A percentile compares a stretch with the other conserved stretches of the same genome.
These are phyloP conservation scores for Bonia amplexicaulis DNA, from an alignment of 176 grass and related monocot species.

Conservation along the genomic window DNA sequence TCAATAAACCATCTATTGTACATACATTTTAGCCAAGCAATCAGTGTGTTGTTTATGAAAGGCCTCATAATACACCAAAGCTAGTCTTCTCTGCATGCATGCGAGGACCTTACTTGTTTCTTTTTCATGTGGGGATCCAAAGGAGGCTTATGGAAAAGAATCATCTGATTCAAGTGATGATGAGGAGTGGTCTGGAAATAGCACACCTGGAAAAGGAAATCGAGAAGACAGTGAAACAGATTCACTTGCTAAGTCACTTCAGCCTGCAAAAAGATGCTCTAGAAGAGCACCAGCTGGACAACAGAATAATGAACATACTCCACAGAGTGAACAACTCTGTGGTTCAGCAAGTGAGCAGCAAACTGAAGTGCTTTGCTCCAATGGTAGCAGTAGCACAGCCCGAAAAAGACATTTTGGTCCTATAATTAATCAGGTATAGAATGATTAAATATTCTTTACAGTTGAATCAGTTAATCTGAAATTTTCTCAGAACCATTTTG, in stretches of 20 bases:
- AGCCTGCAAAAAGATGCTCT: conserved; percentile 13
- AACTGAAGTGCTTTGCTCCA: conserved; percentile 30
- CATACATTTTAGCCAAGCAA: conserved; percentile 4
- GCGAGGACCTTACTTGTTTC: conserved; percentile 18
- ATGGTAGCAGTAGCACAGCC: conserved; percentile 28
- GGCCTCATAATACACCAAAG: neutral
- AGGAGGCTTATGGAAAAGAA: conserved; percentile 73
- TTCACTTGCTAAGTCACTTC: conserved; percentile 22
- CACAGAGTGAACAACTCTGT: neutral
- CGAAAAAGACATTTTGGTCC: conserved; percentile 33
- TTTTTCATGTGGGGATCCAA: conserved; percentile 34
- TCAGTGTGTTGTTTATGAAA: neutral
- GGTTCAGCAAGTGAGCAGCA: conserved; percentile 26
- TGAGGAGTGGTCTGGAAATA: conserved; percentile 74
- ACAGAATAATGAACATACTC: conserved; percentile 24
- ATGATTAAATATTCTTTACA: conserved; percentile 6
- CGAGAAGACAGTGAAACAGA: conserved; percentile 42
- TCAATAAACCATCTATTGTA: neutral
- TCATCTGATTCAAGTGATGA: conserved; percentile 70
- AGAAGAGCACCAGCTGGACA: conserved; percentile 17
- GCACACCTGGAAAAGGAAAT: conserved; percentile 37
- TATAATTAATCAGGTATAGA: conserved; percentile 43
- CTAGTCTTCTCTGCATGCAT: neutral
- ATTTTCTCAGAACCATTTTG: neutral
- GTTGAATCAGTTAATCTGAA: neutral